Evolutionary conservation across 2,329 filamentous ascomycete genomes (phyloP).

Genomic region (Aureobasidium sp.): DNA sequence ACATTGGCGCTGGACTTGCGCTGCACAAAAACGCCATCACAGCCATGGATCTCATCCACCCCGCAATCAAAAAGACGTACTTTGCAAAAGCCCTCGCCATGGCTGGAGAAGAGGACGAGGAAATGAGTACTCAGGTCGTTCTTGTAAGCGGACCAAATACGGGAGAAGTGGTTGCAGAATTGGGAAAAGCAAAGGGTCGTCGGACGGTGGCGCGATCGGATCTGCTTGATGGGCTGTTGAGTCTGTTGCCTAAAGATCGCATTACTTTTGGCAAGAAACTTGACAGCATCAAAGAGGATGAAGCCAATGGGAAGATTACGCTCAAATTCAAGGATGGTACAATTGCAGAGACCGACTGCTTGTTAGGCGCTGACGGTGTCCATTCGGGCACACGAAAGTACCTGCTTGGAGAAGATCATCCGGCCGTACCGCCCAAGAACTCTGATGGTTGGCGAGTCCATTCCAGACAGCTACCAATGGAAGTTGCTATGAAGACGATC

Average conservation of each 20-base stretch:
- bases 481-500: constrained; percentile 25
- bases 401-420: constrained; percentile 35
- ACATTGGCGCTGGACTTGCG: constrained; percentile 45
- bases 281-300: constrained; percentile 28
- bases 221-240: constrained; percentile 43
- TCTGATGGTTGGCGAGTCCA: constrained; percentile 30
- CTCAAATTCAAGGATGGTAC: constrained; percentile 46
- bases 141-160: constrained; percentile 31
- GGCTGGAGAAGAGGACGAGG: constrained; percentile 34
- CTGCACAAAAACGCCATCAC: constrained; percentile 49
- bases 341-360: constrained; percentile 38
- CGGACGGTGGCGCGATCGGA: constrained; percentile 41
- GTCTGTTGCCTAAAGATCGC: constrained; percentile 36
- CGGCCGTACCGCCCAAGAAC: constrained; percentile 27
- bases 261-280: constrained; percentile 43
- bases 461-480: constrained; percentile 26
- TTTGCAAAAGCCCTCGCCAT: constrained; percentile 43
- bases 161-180: constrained; percentile 36
- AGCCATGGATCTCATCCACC: constrained; percentile 36
- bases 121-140: constrained; percentile 30
- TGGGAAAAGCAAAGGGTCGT: constrained; percentile 30
- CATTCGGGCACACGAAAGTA: constrained; percentile 41
- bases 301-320: constrained; percentile 26
- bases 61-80: constrained; percentile 39
- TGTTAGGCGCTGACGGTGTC: constrained; percentile 50